Evolutionary conservation across 768 basidiomycete species (phyloP), one percentile per base, ranked within the genome.

Genomic region (Phylloporus arenicola): DNA sequence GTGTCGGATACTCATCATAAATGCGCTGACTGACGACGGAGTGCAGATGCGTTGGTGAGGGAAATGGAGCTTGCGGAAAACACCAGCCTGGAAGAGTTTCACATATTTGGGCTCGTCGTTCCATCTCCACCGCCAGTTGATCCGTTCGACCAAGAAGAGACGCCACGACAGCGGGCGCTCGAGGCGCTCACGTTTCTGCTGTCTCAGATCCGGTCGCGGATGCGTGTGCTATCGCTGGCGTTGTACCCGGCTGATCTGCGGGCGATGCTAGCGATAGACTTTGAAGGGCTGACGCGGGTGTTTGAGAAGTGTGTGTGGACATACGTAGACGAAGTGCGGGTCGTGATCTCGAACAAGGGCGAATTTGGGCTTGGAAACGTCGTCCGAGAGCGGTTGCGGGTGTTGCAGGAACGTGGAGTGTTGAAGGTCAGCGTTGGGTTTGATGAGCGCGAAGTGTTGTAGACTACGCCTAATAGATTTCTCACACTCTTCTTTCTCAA

Each of bases 91-190:
- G 57, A 57, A 43, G 68, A 65, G 47, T 51, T 65, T 35, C 68
- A 69, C 48, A 55, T 68, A 24, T 69, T 70, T 48, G 65, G 64
- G 6, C 61, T 68, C 10, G 58, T 68, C 13, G 57, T 69, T 40
- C 65, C 63, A 17, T 63, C 67, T 25, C 65, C 63, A 37, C 61
- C 67, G 6, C 63, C 48, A 2, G 42, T 30, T 17, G 59, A 64
- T 45, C 57, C 60, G 25, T 63, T 58, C n/a, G 60, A 47, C 4
- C 50, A 56, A 22, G 55, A 53, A 6, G 43, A 50, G 19, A 29
- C 29, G n/a, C 24, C 53, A 8, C 54, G 43, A 2, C 53, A 34
- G 17, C 48, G 49, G 42, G 52, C 53, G 44, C 56, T 68, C 3
- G 57, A 52, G 29, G 57, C 57, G 10, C 57, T 68, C 12, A 68